A percentile compares a stretch with the other conserved stretches of the same genome.
phyloP scores from a whole-genome alignment of 2,329 filamentous ascomycete species.

The Beauveria pseudobassiana region DNA sequence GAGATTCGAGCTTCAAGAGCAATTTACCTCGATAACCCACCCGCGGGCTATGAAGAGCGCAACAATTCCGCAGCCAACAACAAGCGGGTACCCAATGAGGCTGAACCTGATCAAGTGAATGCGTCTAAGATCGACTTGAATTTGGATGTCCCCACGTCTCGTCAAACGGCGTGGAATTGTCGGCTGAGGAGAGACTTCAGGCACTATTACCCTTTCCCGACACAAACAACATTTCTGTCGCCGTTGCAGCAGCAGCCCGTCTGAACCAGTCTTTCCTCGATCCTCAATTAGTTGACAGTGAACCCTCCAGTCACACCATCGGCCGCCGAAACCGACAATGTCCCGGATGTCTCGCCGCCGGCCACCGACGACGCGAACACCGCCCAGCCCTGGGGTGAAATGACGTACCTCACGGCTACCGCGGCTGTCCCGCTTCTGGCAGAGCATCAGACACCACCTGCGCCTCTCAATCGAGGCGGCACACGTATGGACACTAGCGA shows the following conservation, averaged over 20 bases:
- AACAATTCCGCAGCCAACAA: constrained; percentile 5
- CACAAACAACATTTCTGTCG: constrained; percentile 46
- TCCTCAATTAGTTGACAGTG: constrained; percentile 35
- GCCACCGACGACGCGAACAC: constrained; percentile 18
- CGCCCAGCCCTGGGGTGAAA: constrained; percentile 45
- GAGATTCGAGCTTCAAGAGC: constrained; percentile 49
- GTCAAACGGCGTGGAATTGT: constrained; percentile 28
- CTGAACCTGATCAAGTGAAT: constrained; percentile 12
- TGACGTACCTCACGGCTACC: constrained; percentile 39
- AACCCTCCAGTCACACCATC: constrained; percentile 25
- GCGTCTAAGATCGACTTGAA: constrained; percentile 12
- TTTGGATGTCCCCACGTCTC: constrained; percentile 16
- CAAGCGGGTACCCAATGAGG: background rate
- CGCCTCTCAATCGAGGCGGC: constrained; percentile 36
- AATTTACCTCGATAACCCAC: constrained; percentile 52
- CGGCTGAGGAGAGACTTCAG: constrained; percentile 43
- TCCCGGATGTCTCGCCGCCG: constrained; percentile 18
- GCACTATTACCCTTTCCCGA: constrained; percentile 37
- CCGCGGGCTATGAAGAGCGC: constrained; percentile 39
- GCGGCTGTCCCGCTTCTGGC: constrained; percentile 24
- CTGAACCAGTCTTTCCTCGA: constrained; percentile 48
- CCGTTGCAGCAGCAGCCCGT: constrained; percentile 48
- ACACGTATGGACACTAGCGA: constrained; percentile 45
- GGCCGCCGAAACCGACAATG: constrained; percentile 16
- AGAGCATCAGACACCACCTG: constrained; percentile 24